Conservation (phyloP, 768 basidiomycete species). For the Mycena belliarum region DNA sequence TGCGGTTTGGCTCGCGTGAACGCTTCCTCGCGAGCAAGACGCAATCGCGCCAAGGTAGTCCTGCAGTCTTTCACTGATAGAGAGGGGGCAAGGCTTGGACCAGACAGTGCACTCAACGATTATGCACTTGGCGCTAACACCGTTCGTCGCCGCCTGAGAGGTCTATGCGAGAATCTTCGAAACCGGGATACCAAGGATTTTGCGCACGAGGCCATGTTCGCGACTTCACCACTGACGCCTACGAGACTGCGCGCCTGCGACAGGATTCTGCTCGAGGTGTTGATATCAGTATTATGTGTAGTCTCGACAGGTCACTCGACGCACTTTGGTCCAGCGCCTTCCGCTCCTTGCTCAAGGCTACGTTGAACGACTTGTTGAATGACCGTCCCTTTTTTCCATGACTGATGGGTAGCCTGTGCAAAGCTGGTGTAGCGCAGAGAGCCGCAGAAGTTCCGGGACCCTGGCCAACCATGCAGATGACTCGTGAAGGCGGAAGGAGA, state of each 20-base stretch:
- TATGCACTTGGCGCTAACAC: constrained; percentile 35
- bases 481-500: no score
- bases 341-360: no score
- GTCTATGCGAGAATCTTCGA: constrained; percentile 34
- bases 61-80: constrained; percentile 9
- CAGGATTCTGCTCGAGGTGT: background rate
- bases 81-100: background rate
- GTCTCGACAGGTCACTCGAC: no score
- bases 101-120: constrained; percentile 33
- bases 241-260: constrained; percentile 29
- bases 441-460: no score
- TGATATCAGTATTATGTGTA: no score
- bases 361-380: no score
- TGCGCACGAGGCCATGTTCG: constrained; percentile 33
- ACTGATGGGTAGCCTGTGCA: no score
- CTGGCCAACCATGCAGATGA: no score
- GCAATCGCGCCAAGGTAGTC: constrained; percentile 25
- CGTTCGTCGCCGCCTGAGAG: constrained; percentile 22
- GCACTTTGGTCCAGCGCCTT: no score
- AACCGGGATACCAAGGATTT: constrained; percentile 27
- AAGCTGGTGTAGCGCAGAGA: no score
- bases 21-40: constrained; percentile 24
- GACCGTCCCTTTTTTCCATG: no score
- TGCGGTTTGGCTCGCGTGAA: constrained; percentile 21
- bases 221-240: constrained; percentile 40